These are phyloP conservation scores for Penicillium sp. DNA, from an alignment of 2,329 filamentous ascomycete species.

Conservation along the genomic window DNA sequence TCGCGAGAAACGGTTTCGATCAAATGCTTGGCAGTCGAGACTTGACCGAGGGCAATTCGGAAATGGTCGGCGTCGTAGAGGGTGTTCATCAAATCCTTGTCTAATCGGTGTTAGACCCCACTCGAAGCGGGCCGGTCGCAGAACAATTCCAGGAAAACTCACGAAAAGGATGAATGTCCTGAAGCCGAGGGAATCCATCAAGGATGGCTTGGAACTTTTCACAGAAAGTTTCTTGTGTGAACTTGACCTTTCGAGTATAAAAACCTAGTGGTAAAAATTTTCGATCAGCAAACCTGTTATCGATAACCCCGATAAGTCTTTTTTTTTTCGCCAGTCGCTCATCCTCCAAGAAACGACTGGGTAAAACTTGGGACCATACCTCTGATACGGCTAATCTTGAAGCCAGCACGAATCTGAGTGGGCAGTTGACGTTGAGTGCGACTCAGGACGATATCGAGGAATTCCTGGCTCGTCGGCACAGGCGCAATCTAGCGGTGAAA, in stretches of 20 bases:
- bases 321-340: constrained; percentile 5
- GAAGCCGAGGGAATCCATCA: constrained; percentile 84
- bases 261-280: constrained; percentile 54
- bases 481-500: constrained; percentile 60
- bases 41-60: constrained; percentile 88
- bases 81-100: constrained; percentile 87
- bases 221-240: constrained; percentile 90
- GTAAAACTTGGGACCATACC: constrained; percentile 29
- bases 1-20: constrained; percentile 95
- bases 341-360: too few species aligned
- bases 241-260: constrained; percentile 98
- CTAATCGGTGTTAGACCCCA: constrained; percentile 27
- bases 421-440: constrained; percentile 87
- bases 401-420: constrained; percentile 91
- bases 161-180: constrained; percentile 94
- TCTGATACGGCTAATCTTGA: constrained; percentile 91
- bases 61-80: constrained; percentile 98
- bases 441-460: constrained; percentile 93
- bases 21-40: constrained; percentile 91
- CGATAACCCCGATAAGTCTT: constrained; percentile 21
- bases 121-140: constrained; percentile 3
- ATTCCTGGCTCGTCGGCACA: constrained; percentile 88
- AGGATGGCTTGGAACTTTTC: constrained; percentile 90
- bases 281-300: constrained; percentile 29
- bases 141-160: constrained; percentile 35